Base-by-base conservation (phyloP, 73 alveolate genomes). In the Symbiodinium natans region DNA sequence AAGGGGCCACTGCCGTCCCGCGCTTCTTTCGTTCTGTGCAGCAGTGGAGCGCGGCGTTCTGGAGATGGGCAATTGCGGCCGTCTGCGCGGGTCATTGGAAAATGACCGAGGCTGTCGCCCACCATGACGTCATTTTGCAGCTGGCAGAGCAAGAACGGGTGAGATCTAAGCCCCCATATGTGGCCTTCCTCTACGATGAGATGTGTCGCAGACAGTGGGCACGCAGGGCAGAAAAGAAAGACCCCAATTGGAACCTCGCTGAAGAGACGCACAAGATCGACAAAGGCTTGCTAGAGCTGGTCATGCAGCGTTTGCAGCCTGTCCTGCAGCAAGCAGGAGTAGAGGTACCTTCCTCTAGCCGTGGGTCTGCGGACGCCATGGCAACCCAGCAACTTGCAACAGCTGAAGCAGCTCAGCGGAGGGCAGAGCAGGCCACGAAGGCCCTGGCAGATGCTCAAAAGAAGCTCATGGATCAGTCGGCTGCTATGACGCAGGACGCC, bases 51-150 rank as follows among this genome's bases (percentile, higher is more conserved):
- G 94, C 94, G 1, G 94, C 94, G 25, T 86, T 9, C 48, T 56
- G 83, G 94, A 68, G 94, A 7, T 86, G 83, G 83, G 94, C 94
- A 36, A 17, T 27, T 4, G 94, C 94, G 15, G 94, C 94, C 33
- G 54, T 83, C 92, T 41, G 92, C 34, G 92, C 92, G 15, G 92
- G 48, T 68, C 92, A 83, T 43, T 83, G 52, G 83, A 59, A 33
- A 46, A 86, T 54, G 83, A 63, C 94, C 27, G 80, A 52, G 39
- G 94, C 94, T 1, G 23, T 36, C 25, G 94, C 83, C 59, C 94
- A 48, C 59, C 83, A 54, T 3, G 83, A 86, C 38, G 40, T 56
- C 9, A 54, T 86, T 25, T 39, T 86, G 84, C 94, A 56, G 41
- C 27, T 86, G 38, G 94, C 94, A 3, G 84, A 86, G 41, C 83